Conservation (phyloP, 768 basidiomycete species). For the Krasilnikovozyma curviuscula region DNA sequence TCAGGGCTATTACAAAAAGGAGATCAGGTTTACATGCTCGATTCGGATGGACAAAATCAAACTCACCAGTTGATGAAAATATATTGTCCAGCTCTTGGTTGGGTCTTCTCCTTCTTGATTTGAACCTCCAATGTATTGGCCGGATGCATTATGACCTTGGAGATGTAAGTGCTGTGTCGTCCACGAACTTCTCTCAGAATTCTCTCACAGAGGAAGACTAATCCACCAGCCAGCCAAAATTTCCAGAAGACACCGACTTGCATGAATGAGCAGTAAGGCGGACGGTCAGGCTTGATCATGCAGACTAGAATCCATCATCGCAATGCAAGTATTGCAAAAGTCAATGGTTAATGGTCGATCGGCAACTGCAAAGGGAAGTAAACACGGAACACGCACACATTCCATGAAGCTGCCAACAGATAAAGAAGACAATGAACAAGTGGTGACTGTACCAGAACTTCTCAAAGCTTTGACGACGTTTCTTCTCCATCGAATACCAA, state of each 20-base stretch:
- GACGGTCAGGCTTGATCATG: conserved; percentile 50
- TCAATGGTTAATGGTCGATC: too few species aligned
- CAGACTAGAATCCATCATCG: too few species aligned
- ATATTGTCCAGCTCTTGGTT: conserved; percentile 68
- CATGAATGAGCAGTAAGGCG: conserved; percentile 69
- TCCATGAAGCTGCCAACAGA: conserved; percentile 83
- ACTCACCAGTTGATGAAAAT: conserved; percentile 47
- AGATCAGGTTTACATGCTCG: not conserved
- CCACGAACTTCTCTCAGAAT: conserved; percentile 70
- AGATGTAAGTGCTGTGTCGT: conserved; percentile 76
- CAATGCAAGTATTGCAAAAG: not conserved
- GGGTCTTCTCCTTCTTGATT: conserved; percentile 89
- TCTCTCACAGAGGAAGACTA: conserved; percentile 71
- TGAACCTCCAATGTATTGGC: conserved; percentile 86
- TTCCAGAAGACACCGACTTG: conserved; percentile 83
- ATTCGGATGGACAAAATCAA: too few species aligned
- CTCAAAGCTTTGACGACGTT: conserved; percentile 59
- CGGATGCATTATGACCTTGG: conserved; percentile 87
- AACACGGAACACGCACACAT: conserved; percentile 31
- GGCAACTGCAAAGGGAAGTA: not conserved
- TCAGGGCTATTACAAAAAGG: conserved; percentile 39
- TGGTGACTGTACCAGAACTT: conserved; percentile 41
- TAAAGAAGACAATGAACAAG: conserved; percentile 70
- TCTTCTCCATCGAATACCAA: conserved; percentile 66
- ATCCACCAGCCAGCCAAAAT: conserved; percentile 23